Conservation (phyloP, 768 basidiomycete species). For the Aureoboletus auriporus region DNA sequence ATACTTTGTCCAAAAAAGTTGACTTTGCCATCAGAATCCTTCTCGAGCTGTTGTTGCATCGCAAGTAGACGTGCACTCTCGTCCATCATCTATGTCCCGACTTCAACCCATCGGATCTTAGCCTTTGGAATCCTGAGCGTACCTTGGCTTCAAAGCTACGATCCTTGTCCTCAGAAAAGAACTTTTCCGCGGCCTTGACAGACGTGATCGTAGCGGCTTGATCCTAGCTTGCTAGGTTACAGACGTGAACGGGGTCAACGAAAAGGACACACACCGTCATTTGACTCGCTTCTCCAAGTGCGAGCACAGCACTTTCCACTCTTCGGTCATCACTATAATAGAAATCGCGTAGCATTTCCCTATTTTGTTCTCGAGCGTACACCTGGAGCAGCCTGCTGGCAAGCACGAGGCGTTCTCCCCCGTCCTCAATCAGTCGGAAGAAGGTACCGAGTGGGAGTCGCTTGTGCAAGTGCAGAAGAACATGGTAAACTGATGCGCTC, state of each 20-base stretch:
- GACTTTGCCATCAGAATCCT: slow-evolving; percentile 75
- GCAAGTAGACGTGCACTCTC: slow-evolving; percentile 74
- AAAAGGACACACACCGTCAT: slow-evolving; percentile 46
- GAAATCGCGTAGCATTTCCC: slow-evolving; percentile 91
- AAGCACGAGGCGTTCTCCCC: slow-evolving; percentile 67
- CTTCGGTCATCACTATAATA: slow-evolving; percentile 97
- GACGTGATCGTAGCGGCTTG: slow-evolving; percentile 63
- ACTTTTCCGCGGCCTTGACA: slow-evolving; percentile 83
- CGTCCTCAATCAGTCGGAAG: slow-evolving; percentile 92
- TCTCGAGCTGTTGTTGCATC: slow-evolving; percentile 84
- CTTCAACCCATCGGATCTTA: not conserved
- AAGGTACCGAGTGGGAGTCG: slow-evolving; percentile 84
- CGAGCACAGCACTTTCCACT: slow-evolving; percentile 88
- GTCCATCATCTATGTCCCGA: slow-evolving; percentile 76
- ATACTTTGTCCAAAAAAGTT: slow-evolving; percentile 80
- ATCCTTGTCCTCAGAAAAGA: slow-evolving; percentile 94
- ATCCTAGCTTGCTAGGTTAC: slow-evolving; percentile 48
- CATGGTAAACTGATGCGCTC: slow-evolving; percentile 73
- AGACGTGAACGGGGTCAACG: not conserved
- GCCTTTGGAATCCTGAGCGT: not conserved
- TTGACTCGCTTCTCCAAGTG: slow-evolving; percentile 73
- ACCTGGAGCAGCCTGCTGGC: slow-evolving; percentile 82
- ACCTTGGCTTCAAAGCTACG: slow-evolving; percentile 88
- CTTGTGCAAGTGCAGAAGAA: slow-evolving; percentile 82
- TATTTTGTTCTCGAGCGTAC: slow-evolving; percentile 85